Base-by-base conservation (phyloP, 2,329 filamentous ascomycete genomes). In the Tolypocladium paradoxum region DNA sequence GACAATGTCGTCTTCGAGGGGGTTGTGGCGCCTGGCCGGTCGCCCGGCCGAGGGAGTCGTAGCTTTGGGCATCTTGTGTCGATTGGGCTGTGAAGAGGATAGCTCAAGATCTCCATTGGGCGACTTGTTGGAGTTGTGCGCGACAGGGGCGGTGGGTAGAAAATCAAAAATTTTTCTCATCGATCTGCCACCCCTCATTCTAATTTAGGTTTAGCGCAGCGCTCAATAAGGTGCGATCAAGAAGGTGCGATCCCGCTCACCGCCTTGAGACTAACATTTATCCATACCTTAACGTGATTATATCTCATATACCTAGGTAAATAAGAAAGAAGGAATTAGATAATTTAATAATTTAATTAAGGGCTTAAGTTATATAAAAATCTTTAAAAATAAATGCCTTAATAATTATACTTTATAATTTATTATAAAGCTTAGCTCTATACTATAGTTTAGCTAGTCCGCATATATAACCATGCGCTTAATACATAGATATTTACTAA, bases 1-100 rank as follows among this genome's bases (percentile, higher is more conserved):
- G 61, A 85, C 72, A 65, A 97, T 78, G 64, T 97, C 93, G 65
- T 95, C 88, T 62, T 92, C 87, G 55, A 99, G 85, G 40, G 92
- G 91, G 61, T 95, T 95, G 73, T 96, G 92, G 59, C 88, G 84
- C 64, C 85, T 83, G 56, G 76, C 76, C 60, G 76, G 76, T 66
- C 77, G 82, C 60, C 68, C 73, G 54, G 76, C 76, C 60, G 75
- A 78, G 20, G 81, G 76, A 54, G 80, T 79, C 31, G 76, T 81
- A 49, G 85, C 83, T 75, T 95, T 95, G 37, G 90, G 90, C 91
- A 96, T 95, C 55, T 60, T 73, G 61, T 49, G 22, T 24, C 49
- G n/a, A 14, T 31, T 29, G 29, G 27, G 43, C 43, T 47, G 43
- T 33, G 27, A 20, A 47, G 11, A 33, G 16, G 18, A 18, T 18